Evolutionary conservation across 768 basidiomycete genomes (phyloP), one percentile per base, ranked within the genome.

Genomic region (Rhodotorula graminis): DNA sequence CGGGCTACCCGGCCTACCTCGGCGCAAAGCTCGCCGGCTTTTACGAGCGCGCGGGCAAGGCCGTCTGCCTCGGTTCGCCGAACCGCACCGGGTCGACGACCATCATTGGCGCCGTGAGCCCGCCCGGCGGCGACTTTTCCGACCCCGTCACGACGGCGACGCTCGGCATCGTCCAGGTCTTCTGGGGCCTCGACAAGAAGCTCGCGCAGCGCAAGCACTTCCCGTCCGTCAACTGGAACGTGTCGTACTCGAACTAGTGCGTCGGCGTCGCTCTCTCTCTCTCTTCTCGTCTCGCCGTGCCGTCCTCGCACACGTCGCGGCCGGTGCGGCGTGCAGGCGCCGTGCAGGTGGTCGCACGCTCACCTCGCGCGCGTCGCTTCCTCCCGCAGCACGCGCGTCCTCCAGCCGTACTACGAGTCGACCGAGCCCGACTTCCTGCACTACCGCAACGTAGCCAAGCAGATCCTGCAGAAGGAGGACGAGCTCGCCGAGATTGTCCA

Each of bases 141-240:
- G 96, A 99, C 82, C 96, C 96, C 49, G 96, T 99, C 71, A 98
- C 95, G 15, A 89, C 93, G 58, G 92, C 96, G 49, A 99, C 96
- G 7, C 90, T 99, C 67, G 88, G 93, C 84, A 99, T 99, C 80
- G 96, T 99, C 18, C 96, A 98, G 80, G 96, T 98, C 76, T 99
- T 99, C 87, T 99, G 96, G 96, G 96, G 96, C 81, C 87, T 99
- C 40, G 96, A 98, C 84, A 99, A 99, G 88, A 93, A 95, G 81
- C 88, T 98, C 70, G 96, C 96, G 6, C 96, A 98, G 81, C 87
- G 95, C 74, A 98, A 99, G 82, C 94, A 99, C 81, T 99, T 99
- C 86, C 96, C 96, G 3, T 96, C 94, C n/a, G 95, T 99, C 81
- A 97, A 99, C 83, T 99, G 96, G 96, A 96, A 89, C 76, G 84